A percentile compares a stretch with the other conserved stretches of the same genome.
These are phyloP conservation scores for Podila epicladia DNA, from an alignment of 192 early-diverging fungal genomes.

Conservation along the genomic window DNA sequence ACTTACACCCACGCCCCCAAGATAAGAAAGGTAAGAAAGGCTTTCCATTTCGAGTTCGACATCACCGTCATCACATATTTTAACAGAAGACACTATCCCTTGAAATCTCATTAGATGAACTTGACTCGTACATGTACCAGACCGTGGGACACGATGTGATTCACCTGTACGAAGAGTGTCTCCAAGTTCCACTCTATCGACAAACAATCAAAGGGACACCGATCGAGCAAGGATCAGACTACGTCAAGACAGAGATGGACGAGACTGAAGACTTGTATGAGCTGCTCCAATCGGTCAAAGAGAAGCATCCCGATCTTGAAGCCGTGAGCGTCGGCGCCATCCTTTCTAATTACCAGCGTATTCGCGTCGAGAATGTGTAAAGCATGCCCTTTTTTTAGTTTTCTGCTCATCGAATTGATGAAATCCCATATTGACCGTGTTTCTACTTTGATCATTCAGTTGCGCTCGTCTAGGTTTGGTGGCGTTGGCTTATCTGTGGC, in stretches of 20 bases:
- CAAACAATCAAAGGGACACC: conserved; percentile 77
- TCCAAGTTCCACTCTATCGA: conserved; percentile 87
- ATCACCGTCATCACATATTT: not conserved
- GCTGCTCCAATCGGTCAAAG: conserved; percentile 76
- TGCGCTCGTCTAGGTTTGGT: conserved; percentile 87
- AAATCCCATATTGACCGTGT: too few species aligned
- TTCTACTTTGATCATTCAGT: conserved; percentile 38
- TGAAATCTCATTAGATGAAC: conserved; percentile 69
- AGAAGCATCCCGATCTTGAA: conserved; percentile 78
- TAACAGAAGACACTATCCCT: not conserved
- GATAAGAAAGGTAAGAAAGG: conserved; percentile 66
- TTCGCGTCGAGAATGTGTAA: conserved; percentile 95
- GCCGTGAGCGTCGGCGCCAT: conserved; percentile 96
- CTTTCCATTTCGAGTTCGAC: too few species aligned
- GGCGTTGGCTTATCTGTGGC: conserved; percentile 91
- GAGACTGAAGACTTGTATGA: conserved; percentile 95
- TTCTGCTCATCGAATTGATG: not conserved
- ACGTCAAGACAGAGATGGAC: conserved; percentile 74
- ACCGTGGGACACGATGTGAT: conserved; percentile 96
- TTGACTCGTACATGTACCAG: conserved; percentile 97
- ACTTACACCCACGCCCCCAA: conserved; percentile 79
- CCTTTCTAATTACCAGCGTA: conserved; percentile 96
- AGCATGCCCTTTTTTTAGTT: conserved; percentile 10
- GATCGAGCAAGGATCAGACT: conserved; percentile 71
- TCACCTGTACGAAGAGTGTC: conserved; percentile 81